Evolutionary conservation across 495 filamentous ascomycete genomes (phyloP), one percentile per base, ranked within the genome.

Genomic region (Neurospora sp.): DNA sequence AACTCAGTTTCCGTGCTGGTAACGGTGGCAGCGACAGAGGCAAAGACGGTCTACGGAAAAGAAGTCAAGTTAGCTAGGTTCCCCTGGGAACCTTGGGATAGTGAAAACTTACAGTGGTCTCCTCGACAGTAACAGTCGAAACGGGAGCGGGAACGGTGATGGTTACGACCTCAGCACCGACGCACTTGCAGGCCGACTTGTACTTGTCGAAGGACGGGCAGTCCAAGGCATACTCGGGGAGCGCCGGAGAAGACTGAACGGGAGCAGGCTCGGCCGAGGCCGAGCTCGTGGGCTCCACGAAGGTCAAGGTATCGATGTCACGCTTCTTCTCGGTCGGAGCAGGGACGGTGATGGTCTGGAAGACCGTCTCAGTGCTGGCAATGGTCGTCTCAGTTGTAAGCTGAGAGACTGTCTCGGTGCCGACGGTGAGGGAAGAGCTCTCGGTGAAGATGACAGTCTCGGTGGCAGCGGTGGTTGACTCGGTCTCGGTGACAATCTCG

Each of bases 131-230:
- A 10, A 72, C 70, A 18, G 72, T 76, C 14, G 69, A 35, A 20
- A 27, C 16, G 10, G 70, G 41, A 2, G 10, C 27, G 18, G 41
- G 54, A 37, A 42, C 71, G 5, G 73, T 75, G 71, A 75, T 11
- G 41, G 74, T 75, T 11, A 41, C 27, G 46, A 74, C 31, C 31
- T 31, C 39, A 8, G 70, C 73, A 9, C 73, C 73, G 59, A 39
- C 73, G 69, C 75, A 77, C 2, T 42, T 40, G 73, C 75, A 77
- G 1, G 73, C 75, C 46, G 70, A 72, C 23, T 35, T 70, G 74
- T 77, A 77, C 69, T 75, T 75, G n/a, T 41, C 69, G n/a, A 62
- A 77, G 8, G 71, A 73, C 38, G 44, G 46, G 71, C 75, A 77
- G 48, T 48, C 73, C 69, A 31, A 62, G 23, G 48, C 20, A 23